These are phyloP conservation scores for Boletus vinaceobasis DNA, from an alignment of 768 basidiomycete genomes.

Conservation along the genomic window DNA sequence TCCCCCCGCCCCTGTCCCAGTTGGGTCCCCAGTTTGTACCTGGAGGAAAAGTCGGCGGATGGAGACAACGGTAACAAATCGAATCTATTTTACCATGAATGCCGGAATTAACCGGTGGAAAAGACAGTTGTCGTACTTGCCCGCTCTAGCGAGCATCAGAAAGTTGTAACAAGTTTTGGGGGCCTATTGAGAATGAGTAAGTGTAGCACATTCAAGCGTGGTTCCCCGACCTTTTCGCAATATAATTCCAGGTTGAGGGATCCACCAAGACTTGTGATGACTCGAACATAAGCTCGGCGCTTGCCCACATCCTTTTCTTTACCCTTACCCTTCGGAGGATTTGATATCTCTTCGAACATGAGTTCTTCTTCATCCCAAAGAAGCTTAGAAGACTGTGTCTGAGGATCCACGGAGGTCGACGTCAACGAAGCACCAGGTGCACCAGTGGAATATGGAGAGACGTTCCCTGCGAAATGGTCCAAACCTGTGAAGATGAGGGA, in stretches of 20 bases:
- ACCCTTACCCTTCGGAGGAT: slow-evolving; percentile 75
- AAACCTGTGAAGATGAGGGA: not conserved
- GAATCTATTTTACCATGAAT: slow-evolving; percentile 69
- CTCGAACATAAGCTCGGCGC: slow-evolving; percentile 91
- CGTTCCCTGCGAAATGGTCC: slow-evolving; percentile 58
- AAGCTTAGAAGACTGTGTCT: slow-evolving; percentile 62
- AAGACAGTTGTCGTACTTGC: slow-evolving; percentile 85
- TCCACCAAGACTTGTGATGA: slow-evolving; percentile 89
- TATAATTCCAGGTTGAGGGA: slow-evolving; percentile 82
- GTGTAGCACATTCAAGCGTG: not conserved
- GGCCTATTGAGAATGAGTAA: slow-evolving; percentile 50
- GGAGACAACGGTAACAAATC: not conserved
- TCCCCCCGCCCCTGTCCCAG: slow-evolving; percentile 92
- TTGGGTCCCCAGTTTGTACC: slow-evolving; percentile 99
- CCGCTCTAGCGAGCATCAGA: slow-evolving; percentile 84
- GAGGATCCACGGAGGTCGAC: slow-evolving; percentile 84
- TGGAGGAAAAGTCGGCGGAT: slow-evolving; percentile 28
- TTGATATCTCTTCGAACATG: slow-evolving; percentile 94
- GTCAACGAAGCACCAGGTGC: slow-evolving; percentile 91
- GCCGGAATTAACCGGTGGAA: slow-evolving; percentile 94
- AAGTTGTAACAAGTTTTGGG: slow-evolving; percentile 99
- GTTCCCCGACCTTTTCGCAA: slow-evolving; percentile 70
- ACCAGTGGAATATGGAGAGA: slow-evolving; percentile 89
- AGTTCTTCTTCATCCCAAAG: slow-evolving; percentile 99
- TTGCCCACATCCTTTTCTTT: slow-evolving; percentile 94